phyloP scores from a whole-genome alignment of 2,329 filamentous ascomycete genomes.

The Fusarium xyrophilum region DNA sequence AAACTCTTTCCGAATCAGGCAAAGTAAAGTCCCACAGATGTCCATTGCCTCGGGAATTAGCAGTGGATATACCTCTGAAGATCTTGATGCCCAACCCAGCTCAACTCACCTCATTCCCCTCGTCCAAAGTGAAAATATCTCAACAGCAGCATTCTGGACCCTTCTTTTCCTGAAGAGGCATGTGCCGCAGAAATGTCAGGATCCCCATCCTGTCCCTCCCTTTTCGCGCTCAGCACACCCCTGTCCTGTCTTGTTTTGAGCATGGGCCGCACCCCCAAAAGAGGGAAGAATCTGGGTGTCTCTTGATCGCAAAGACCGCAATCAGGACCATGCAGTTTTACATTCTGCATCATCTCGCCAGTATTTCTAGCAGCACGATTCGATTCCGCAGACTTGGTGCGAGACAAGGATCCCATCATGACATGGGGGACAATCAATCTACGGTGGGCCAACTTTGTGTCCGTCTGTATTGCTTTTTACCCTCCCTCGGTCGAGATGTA shows the following conservation, averaged over 20 bases:
- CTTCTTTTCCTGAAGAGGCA: background rate
- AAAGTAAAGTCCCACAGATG: constrained; percentile 16
- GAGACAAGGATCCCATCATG: constrained; percentile 1
- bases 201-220: background rate
- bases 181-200: background rate
- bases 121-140: background rate
- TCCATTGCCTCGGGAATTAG: constrained; percentile 14
- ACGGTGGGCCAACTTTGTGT: constrained; percentile 14
- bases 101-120: background rate
- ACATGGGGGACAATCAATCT: constrained; percentile 6
- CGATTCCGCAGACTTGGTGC: constrained; percentile 23
- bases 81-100: constrained; percentile 27
- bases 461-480: background rate
- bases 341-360: constrained; percentile 25
- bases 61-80: background rate
- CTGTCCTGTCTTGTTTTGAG: background rate
- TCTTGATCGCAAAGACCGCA: background rate
- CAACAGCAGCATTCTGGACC: background rate
- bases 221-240: background rate
- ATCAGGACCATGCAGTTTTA: background rate
- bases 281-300: background rate
- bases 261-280: background rate
- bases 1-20: background rate
- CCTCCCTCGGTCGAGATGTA: background rate
- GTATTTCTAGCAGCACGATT: constrained; percentile 33